Conservation (phyloP, 2,329 filamentous ascomycete genomes). For the Alternaria infectoria region DNA sequence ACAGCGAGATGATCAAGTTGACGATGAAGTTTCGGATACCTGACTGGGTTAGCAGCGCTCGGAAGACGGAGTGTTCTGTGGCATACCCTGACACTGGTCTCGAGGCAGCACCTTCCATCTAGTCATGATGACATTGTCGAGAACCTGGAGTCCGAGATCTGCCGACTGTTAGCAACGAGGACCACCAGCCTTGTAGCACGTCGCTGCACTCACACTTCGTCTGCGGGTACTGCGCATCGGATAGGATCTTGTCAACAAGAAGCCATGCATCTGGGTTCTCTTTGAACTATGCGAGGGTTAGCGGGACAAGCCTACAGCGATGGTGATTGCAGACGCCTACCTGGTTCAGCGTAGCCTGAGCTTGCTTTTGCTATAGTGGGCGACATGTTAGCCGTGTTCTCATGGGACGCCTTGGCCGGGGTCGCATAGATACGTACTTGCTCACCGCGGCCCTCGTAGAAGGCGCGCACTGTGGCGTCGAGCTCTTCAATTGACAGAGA, state of each 20-base stretch:
- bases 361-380: conserved; percentile 83
- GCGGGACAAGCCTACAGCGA: conserved; percentile 10
- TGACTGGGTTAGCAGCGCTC: conserved; percentile 46
- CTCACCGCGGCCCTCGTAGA: conserved; percentile 96
- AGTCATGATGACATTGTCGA: conserved; percentile 98
- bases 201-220: conserved; percentile 78
- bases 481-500: conserved; percentile 86
- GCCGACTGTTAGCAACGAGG: conserved; percentile 42
- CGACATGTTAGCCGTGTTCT: conserved; percentile 46
- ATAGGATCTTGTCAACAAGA: conserved; percentile 94
- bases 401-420: conserved; percentile 14
- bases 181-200: conserved; percentile 18
- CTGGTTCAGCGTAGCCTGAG: conserved; percentile 91
- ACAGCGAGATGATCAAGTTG: conserved; percentile 96
- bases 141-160: conserved; percentile 94
- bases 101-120: conserved; percentile 97
- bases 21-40: conserved; percentile 99
- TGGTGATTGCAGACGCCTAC: conserved; percentile 57
- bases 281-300: conserved; percentile 75
- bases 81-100: conserved; percentile 88
- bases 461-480: conserved; percentile 93
- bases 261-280: conserved; percentile 98
- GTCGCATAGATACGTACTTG: conserved; percentile 65
- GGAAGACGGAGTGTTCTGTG: not conserved
- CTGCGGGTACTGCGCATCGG: conserved; percentile 89